Evolutionary conservation across 805 yeast genomes (phyloP).

Genomic region (Ogataea methylovora): DNA sequence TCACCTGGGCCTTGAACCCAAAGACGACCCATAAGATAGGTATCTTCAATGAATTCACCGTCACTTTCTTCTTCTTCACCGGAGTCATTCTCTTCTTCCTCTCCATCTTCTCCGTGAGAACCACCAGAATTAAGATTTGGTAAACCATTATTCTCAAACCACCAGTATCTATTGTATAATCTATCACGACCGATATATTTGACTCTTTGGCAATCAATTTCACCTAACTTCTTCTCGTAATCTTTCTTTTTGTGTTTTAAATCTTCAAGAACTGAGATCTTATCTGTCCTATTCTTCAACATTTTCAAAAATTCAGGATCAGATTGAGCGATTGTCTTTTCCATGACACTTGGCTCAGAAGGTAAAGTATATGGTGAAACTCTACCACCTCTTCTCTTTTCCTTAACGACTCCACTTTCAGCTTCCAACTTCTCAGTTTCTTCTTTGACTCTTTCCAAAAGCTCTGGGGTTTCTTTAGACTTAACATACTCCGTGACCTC

Average conservation of each 20-base stretch:
- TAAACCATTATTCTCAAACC: conserved; percentile 85
- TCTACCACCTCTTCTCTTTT: conserved; percentile 19
- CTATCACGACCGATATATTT: conserved; percentile 76
- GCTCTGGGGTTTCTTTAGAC: conserved; percentile 14
- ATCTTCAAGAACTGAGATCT: conserved; percentile 33
- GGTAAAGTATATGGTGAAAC: conserved; percentile 19
- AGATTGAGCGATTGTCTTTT: conserved; percentile 29
- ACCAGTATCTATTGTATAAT: conserved; percentile 84
- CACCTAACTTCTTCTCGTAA: conserved; percentile 55
- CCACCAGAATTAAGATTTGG: conserved; percentile 31
- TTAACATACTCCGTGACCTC: conserved; percentile 27
- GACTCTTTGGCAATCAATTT: conserved; percentile 71
- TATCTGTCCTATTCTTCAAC: conserved; percentile 37
- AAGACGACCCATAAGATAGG: conserved; percentile 72
- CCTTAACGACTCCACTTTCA: conserved; percentile 10
- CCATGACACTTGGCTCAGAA: conserved; percentile 25
- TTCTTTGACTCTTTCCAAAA: conserved; percentile 13
- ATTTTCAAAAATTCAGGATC: conserved; percentile 36
- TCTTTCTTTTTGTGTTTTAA: conserved; percentile 40
- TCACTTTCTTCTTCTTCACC: conserved; percentile 35
- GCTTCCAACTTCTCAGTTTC: conserved; percentile 14
- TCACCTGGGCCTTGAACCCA: conserved; percentile 88
- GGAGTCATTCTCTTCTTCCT: conserved; percentile 19
- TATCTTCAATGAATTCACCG: conserved; percentile 41
- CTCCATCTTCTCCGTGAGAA: conserved; percentile 17